phyloP scores from a whole-genome alignment of 306 rosid species.

The Trichosanthes truncata region DNA sequence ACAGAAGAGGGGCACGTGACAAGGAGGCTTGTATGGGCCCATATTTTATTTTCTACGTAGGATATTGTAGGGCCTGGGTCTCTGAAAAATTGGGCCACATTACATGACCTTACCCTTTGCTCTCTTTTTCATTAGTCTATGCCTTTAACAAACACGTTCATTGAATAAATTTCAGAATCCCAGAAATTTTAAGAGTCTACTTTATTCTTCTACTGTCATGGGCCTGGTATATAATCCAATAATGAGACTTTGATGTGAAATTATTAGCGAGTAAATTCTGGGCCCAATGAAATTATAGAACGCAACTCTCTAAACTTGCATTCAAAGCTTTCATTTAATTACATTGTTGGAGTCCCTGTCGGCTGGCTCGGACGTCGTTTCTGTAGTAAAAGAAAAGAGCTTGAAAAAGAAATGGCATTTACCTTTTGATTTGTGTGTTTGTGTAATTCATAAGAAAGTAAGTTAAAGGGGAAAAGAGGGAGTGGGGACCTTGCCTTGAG shows the following conservation, averaged over 20 bases:
- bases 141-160: background rate
- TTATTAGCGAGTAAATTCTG: background rate
- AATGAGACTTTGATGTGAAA: background rate
- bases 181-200: background rate
- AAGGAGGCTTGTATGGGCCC: background rate
- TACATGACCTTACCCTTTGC: background rate
- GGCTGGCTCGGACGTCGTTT: no score
- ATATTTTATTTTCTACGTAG: background rate
- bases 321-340: background rate
- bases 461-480: background rate
- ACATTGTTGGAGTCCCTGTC: background rate
- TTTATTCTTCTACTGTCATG: background rate
- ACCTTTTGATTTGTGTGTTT: background rate
- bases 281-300: background rate
- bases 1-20: conserved; percentile 5
- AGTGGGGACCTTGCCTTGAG: background rate
- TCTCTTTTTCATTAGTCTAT: background rate
- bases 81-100: background rate
- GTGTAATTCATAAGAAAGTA: conserved; percentile 8
- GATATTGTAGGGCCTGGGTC: background rate
- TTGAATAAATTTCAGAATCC: background rate
- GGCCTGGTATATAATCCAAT: background rate
- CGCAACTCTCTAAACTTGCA: background rate
- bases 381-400: background rate
- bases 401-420: background rate